These are phyloP conservation scores for Deuterostichococcus epilithicus DNA, from an alignment of 139 green algal genomes.

Conservation along the genomic window DNA sequence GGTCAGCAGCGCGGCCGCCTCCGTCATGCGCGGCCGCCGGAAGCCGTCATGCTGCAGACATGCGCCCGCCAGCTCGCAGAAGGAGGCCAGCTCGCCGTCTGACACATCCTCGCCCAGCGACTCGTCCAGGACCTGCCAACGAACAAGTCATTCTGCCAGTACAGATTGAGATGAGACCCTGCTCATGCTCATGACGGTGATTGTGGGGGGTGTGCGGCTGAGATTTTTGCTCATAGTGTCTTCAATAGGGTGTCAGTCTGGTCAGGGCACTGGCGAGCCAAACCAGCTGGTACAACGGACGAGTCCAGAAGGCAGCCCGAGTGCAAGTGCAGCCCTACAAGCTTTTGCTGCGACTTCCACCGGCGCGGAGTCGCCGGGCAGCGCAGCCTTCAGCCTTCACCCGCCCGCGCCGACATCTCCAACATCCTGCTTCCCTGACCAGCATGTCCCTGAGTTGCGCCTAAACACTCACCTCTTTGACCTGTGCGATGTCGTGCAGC, in stretches of 20 bases:
- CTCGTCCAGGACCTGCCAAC: neutral
- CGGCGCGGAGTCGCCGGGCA: neutral
- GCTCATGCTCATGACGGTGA: neutral
- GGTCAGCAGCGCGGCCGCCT: neutral
- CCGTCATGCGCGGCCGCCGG: neutral
- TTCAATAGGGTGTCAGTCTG: too few species aligned
- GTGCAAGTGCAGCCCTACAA: neutral
- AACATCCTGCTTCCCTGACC: neutral
- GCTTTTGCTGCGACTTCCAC: neutral
- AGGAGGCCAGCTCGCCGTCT: neutral
- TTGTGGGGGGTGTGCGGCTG: too few species aligned
- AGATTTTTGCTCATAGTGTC: too few species aligned
- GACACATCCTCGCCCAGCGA: neutral
- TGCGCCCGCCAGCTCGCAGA: neutral
- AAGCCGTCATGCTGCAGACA: neutral
- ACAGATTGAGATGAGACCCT: neutral
- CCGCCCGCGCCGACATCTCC: neutral
- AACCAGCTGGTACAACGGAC: neutral
- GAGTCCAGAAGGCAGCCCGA: too few species aligned
- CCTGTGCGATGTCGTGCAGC: conserved; percentile 1
- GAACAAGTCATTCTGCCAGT: neutral
- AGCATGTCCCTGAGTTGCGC: neutral
- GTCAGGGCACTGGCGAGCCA: neutral
- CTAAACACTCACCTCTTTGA: neutral
- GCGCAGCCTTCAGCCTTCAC: neutral